Percentiles rank a stretch among this genome's conserved stretches.
phyloP scores from a whole-genome alignment of 2,329 filamentous ascomycete genomes.

The Cadophora malorum region DNA sequence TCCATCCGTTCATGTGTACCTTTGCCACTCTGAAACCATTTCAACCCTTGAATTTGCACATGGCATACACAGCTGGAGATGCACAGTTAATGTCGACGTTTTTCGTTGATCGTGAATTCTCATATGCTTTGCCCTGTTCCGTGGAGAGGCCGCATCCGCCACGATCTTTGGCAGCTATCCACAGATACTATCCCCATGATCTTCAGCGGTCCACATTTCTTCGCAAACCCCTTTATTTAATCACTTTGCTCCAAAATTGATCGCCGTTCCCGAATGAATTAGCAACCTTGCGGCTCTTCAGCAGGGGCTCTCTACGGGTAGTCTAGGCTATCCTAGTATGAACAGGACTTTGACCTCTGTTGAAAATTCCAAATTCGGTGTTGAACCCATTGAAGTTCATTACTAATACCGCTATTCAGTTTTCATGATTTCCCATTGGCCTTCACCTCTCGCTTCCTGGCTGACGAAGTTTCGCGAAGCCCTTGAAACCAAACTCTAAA shows the following conservation, averaged over 20 bases:
- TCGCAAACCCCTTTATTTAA: not conserved
- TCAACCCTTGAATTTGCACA: not conserved
- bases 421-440: not conserved
- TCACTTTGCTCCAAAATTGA: not conserved
- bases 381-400: not conserved
- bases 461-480: slow-evolving; percentile 15
- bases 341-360: not conserved
- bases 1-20: not conserved
- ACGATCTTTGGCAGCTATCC: not conserved
- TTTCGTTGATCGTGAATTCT: not conserved
- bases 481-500: slow-evolving; percentile 14
- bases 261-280: not conserved
- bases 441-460: not conserved
- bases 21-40: not conserved
- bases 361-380: not conserved
- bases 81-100: no score
- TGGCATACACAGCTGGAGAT: not conserved
- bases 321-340: slow-evolving; percentile 5
- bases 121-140: not conserved
- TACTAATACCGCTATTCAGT: not conserved
- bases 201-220: not conserved
- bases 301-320: not conserved
- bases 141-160: not conserved
- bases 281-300: not conserved
- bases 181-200: not conserved